Base-by-base conservation (phyloP, 345 rosid genomes). In the Pseudoturritis turrita region DNA sequence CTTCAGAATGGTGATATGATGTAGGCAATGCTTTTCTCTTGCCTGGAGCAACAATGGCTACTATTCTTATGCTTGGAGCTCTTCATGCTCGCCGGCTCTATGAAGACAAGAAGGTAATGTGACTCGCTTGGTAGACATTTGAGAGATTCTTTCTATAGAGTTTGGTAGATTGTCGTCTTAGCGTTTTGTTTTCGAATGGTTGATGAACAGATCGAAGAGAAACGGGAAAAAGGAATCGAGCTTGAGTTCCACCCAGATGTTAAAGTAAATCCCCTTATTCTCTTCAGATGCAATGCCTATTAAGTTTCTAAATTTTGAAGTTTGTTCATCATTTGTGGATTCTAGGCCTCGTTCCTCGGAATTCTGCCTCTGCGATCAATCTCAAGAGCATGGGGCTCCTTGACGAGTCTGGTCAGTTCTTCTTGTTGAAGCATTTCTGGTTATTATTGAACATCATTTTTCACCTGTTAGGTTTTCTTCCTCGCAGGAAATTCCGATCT, bases 51-150 rank as follows among this genome's bases (percentile, higher is more conserved):
- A 95, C 97, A 13, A 81, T 82, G 25, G 97, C 99, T 39, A 89
- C 96, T 59, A 70, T 95, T 3, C 90, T 95, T 70, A 95, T 95
- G 99, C 96, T 95, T 50, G 97, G 96, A 37, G 96, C 84, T 37
- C 99, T 95, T 66, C 99, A 95, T 57, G 96, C 90, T 40, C 96
- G 97, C 19, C 87, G 99, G 10, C 83, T 95, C 26, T 95, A 95
- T 51, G 86, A 83, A 61, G 99, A 91, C 73, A 89, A 83, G 80
- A 95, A 95, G 90, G 99, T 89, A 62, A 4, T 15, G 15, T 35
- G 15, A 25, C 54, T 65, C 33, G 9, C n/a, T 35, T 25, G 3
- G 39, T 47, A 22, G 22, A 19, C 57, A 68, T n/a, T 4, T 15
- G 45, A 2, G 29, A 35, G 40, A 50, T 45, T 73, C 9, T 57